Percentiles rank a stretch among this genome's conserved stretches.
Conservation (phyloP, 2,329 filamentous ascomycete genomes). For the Gaeumannomyces sp. region DNA sequence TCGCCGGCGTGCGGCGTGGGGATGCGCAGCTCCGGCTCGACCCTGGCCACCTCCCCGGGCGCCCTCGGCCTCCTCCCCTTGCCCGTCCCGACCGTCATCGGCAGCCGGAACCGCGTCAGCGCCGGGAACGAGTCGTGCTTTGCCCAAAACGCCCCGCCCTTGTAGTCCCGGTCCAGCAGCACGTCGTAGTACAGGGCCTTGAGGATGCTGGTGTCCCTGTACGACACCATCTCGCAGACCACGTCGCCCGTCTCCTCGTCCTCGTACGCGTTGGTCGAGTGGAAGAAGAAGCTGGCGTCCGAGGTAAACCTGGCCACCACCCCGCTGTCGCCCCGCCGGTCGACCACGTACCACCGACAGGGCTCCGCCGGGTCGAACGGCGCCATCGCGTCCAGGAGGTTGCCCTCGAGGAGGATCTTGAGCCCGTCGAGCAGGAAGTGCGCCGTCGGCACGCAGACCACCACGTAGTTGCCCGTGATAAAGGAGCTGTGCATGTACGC, state of each 20-base stretch:
- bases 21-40: slow-evolving; percentile 25
- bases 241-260: slow-evolving; percentile 26
- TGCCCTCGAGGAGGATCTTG: slow-evolving; percentile 57
- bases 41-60: slow-evolving; percentile 28
- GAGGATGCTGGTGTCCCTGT: slow-evolving; percentile 59
- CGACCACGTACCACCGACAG: slow-evolving; percentile 69
- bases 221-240: slow-evolving; percentile 59
- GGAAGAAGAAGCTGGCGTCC: slow-evolving; percentile 70
- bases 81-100: slow-evolving; percentile 29
- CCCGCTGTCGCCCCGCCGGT: slow-evolving; percentile 53
- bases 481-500: slow-evolving; percentile 79
- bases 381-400: slow-evolving; percentile 61
- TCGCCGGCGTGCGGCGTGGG: slow-evolving; percentile 52
- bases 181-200: slow-evolving; percentile 65
- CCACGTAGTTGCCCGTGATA: slow-evolving; percentile 61
- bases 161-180: slow-evolving; percentile 46
- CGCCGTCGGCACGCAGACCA: slow-evolving; percentile 67
- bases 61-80: slow-evolving; percentile 20
- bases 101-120: slow-evolving; percentile 34
- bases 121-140: slow-evolving; percentile 29
- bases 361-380: slow-evolving; percentile 51
- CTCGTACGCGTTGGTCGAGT: slow-evolving; percentile 73
- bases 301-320: slow-evolving; percentile 66
- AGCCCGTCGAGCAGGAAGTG: slow-evolving; percentile 53
- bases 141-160: slow-evolving; percentile 37